phyloP scores from a whole-genome alignment of 306 rosid species.

The Dryas octopetala region DNA sequence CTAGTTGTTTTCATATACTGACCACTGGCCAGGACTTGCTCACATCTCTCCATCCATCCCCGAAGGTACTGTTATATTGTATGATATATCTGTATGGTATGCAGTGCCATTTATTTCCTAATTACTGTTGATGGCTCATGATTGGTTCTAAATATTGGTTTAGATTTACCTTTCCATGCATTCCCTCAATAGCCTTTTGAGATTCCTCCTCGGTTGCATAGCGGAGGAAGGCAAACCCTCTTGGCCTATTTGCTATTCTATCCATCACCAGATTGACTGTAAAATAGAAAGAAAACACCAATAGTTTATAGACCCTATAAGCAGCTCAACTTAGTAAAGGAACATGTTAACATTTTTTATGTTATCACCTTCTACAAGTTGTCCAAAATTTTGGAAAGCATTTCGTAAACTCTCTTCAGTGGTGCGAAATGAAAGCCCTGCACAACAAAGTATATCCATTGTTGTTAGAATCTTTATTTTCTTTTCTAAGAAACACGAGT shows the following conservation, averaged over 20 bases:
- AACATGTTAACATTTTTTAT: neutral
- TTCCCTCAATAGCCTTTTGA: constrained; percentile 76
- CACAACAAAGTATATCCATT: constrained; percentile 15
- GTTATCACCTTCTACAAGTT: constrained; percentile 71
- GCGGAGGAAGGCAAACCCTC: constrained; percentile 90
- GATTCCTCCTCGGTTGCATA: constrained; percentile 82
- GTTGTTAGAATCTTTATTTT: neutral
- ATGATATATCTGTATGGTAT: neutral
- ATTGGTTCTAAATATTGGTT: neutral
- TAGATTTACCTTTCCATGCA: constrained; percentile 83
- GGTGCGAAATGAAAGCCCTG: constrained; percentile 89
- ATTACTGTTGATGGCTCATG: neutral
- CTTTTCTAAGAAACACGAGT: neutral
- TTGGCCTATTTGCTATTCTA: constrained; percentile 83
- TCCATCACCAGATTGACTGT: constrained; percentile 95
- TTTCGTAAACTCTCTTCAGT: constrained; percentile 79
- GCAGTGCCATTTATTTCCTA: neutral
- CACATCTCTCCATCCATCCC: too few relatives aligned
- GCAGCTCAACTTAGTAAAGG: constrained; percentile 1
- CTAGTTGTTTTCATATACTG: neutral
- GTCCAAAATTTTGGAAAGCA: constrained; percentile 72
- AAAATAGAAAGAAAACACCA: neutral
- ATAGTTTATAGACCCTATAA: neutral
- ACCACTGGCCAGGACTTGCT: neutral
- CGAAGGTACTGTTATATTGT: neutral